These are phyloP conservation scores for Zymoseptoria pseudotritici DNA, from an alignment of 2,329 filamentous ascomycete species.

Conservation along the genomic window DNA sequence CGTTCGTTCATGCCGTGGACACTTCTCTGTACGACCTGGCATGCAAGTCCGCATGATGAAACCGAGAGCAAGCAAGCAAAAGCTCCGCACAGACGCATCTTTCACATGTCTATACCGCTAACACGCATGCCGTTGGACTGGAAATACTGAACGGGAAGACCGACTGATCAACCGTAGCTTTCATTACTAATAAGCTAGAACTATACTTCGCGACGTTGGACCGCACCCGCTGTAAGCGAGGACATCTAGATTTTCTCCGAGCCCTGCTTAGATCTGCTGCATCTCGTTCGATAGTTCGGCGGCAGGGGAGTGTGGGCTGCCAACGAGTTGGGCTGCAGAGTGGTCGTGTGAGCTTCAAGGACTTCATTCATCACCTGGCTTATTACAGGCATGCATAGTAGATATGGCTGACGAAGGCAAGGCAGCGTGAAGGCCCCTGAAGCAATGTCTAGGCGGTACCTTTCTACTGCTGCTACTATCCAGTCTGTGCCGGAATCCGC, in stretches of 20 bases:
- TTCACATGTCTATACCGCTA: background rate
- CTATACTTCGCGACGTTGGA: background rate
- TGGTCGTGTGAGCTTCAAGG: background rate
- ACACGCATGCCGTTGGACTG: background rate
- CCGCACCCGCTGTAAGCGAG: background rate
- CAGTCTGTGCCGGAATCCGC: too few species aligned
- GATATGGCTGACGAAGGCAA: too few species aligned
- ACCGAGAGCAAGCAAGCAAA: background rate
- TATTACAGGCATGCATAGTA: too few species aligned
- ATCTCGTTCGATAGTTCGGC: background rate
- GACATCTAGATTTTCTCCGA: background rate
- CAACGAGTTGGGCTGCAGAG: background rate
- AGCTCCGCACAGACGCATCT: background rate
- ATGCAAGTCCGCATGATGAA: background rate
- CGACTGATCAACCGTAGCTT: background rate
- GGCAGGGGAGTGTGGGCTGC: background rate
- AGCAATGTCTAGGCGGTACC: too few species aligned
- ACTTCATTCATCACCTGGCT: too few species aligned
- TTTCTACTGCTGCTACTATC: too few species aligned
- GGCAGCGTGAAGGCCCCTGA: too few species aligned
- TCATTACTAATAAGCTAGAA: background rate
- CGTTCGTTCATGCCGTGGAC: background rate
- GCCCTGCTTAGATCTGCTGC: background rate
- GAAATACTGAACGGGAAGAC: background rate
- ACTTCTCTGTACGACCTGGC: background rate